phyloP scores from a whole-genome alignment of 768 basidiomycete species.

The Erythrobasidium yunnanense region DNA sequence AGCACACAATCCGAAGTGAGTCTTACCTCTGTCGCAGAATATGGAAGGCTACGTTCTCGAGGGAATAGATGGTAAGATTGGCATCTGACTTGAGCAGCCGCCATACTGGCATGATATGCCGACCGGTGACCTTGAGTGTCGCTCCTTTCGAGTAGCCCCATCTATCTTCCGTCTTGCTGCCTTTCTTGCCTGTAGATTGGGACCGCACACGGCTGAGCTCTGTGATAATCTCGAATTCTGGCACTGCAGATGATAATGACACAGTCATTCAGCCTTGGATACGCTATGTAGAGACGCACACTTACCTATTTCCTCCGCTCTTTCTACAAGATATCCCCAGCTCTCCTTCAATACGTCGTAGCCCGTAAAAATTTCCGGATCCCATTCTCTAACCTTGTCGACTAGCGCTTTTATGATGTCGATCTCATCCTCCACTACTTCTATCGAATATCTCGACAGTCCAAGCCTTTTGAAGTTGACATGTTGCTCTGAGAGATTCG shows the following conservation, averaged over 20 bases:
- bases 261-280: too few species aligned
- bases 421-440: conserved; percentile 57
- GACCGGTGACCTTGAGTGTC: conserved; percentile 69
- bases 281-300: neutral
- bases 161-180: conserved; percentile 45
- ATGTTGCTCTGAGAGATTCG: conserved; percentile 34
- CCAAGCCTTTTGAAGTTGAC: conserved; percentile 23
- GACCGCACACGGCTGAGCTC: conserved; percentile 63
- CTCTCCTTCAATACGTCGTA: conserved; percentile 82
- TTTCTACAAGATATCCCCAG: conserved; percentile 78
- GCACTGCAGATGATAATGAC: neutral
- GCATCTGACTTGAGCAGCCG: conserved; percentile 78
- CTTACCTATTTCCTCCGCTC: conserved; percentile 45
- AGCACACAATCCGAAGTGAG: neutral
- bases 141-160: conserved; percentile 68
- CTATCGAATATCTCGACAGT: conserved; percentile 42
- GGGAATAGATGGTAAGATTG: conserved; percentile 63
- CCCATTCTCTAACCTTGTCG: conserved; percentile 62
- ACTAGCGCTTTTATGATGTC: conserved; percentile 67
- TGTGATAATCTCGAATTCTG: conserved; percentile 63
- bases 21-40: conserved; percentile 61
- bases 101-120: conserved; percentile 89
- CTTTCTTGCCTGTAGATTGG: conserved; percentile 32
- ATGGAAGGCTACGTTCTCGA: conserved; percentile 82
- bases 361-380: conserved; percentile 83